These are phyloP conservation scores for Russula foetens DNA, from an alignment of 768 basidiomycete genomes.

Conservation along the genomic window DNA sequence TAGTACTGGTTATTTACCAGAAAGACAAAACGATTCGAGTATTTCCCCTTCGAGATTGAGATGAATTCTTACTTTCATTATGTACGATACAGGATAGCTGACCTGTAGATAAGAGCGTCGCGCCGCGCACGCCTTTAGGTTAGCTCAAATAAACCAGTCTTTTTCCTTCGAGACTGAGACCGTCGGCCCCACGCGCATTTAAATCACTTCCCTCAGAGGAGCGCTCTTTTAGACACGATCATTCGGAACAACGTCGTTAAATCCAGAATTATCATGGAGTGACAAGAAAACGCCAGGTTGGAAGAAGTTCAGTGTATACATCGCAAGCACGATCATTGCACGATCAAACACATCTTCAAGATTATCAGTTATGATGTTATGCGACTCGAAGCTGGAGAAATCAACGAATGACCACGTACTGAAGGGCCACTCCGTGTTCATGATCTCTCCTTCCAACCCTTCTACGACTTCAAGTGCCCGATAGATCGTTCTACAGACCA, in stretches of 20 bases:
- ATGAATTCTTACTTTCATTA: too few relatives aligned
- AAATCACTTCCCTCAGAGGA: background rate
- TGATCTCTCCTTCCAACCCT: conserved; percentile 13
- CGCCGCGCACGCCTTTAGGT: too few relatives aligned
- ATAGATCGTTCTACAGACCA: conserved; percentile 6
- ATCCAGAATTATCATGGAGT: background rate
- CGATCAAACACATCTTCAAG: conserved; percentile 14
- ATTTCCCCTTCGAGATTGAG: too few relatives aligned
- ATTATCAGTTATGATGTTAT: background rate
- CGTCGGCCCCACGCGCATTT: too few relatives aligned
- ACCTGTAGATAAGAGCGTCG: too few relatives aligned
- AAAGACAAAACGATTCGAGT: too few relatives aligned
- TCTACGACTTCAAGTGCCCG: conserved; percentile 11
- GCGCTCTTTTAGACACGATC: background rate
- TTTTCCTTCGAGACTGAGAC: too few relatives aligned
- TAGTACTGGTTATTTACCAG: too few relatives aligned
- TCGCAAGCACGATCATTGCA: conserved; percentile 12
- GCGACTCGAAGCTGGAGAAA: background rate
- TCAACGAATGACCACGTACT: background rate
- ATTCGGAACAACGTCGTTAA: background rate
- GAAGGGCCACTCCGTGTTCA: conserved; percentile 11
- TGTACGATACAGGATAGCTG: too few relatives aligned
- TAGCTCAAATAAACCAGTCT: too few relatives aligned
- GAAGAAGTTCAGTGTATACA: conserved; percentile 11
- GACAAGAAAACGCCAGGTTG: conserved; percentile 8